Evolutionary conservation across 2,329 filamentous ascomycete genomes (phyloP).

Genomic region (Bipolaris oryzae): DNA sequence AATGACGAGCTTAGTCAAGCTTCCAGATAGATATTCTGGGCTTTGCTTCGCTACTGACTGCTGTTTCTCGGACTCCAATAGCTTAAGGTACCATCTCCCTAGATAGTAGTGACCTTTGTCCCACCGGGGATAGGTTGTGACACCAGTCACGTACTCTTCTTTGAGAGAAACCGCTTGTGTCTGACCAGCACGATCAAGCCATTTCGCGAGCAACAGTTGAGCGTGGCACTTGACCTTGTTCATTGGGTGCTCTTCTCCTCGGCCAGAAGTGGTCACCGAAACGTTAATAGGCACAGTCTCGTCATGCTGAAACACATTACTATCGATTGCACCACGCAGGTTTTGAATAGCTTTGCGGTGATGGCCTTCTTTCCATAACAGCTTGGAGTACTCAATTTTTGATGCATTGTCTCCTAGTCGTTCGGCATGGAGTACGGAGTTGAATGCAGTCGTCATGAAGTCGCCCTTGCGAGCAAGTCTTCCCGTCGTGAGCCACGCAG

Average conservation of each 20-base stretch:
- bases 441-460: slow-evolving; percentile 85
- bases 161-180: slow-evolving; percentile 83
- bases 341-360: slow-evolving; percentile 94
- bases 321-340: slow-evolving; percentile 82
- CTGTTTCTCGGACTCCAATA: slow-evolving; percentile 84
- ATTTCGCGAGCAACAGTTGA: slow-evolving; percentile 89
- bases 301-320: slow-evolving; percentile 71
- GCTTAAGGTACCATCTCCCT: slow-evolving; percentile 95
- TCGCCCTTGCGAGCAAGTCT: slow-evolving; percentile 85
- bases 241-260: slow-evolving; percentile 47
- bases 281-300: slow-evolving; percentile 46
- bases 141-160: slow-evolving; percentile 73
- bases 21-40: slow-evolving; percentile 68
- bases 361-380: slow-evolving; percentile 92
- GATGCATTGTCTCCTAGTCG: slow-evolving; percentile 83
- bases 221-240: slow-evolving; percentile 75
- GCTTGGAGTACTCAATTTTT: slow-evolving; percentile 89
- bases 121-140: slow-evolving; percentile 74
- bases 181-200: slow-evolving; percentile 94
- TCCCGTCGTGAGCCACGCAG: slow-evolving; percentile 84
- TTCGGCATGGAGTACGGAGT: slow-evolving; percentile 87
- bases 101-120: slow-evolving; percentile 98
- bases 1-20: slow-evolving; percentile 85
- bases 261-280: slow-evolving; percentile 48
- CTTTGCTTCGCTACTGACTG: slow-evolving; percentile 75